Base-by-base conservation (phyloP, 257 asterid genomes). In the Asclepias syriaca region DNA sequence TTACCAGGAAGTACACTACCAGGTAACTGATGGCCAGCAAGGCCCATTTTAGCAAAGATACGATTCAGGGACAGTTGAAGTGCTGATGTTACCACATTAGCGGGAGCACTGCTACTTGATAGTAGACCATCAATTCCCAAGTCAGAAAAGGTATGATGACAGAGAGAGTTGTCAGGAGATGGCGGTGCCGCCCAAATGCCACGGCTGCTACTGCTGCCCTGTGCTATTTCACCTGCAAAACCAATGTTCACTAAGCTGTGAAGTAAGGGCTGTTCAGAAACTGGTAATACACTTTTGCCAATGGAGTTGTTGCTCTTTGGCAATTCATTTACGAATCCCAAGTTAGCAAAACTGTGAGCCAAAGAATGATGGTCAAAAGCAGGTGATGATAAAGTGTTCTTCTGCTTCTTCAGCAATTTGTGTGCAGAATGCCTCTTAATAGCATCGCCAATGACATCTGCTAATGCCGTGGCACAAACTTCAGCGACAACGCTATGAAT, bases 391-490 rank as follows among this genome's bases (percentile, higher is more conserved):
- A 51, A 50, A 48, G 5, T 48, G 63, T 61, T 48, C 39, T 61
- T 48, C 39, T 34, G 69, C 37, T 27, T 21, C 49, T 43, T 66
- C 0, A 11, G 22, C 29, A 53, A 10, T 34, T 50, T n/a, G 15
- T 54, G 66, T 34, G 53, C 66, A 56, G 68, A 48, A 27, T 72
- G 78, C 70, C 76, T 83, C 46, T 6, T 37, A 40, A 76, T 56
- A 56, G 88, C 86, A 3, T 6, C 68, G 72, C 78, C 77, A 81
- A 81, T 69, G 22, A 89, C 77, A 79, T 91, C 95, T 0, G 72
- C 24, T 8, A 87, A 72, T 16, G 81, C 85, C 9, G 68, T 82
- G 66, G 80, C 24, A 79, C 78, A 89, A 2, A 82, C 83, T 9
- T 75, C 77, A 16, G 37, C 53, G 0, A 80, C 63, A 75, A 84